Percentiles rank a stretch among this genome's conserved stretches.
Evolutionary conservation across 495 filamentous ascomycete genomes (phyloP).

Genomic region (Penicillium lagena): DNA sequence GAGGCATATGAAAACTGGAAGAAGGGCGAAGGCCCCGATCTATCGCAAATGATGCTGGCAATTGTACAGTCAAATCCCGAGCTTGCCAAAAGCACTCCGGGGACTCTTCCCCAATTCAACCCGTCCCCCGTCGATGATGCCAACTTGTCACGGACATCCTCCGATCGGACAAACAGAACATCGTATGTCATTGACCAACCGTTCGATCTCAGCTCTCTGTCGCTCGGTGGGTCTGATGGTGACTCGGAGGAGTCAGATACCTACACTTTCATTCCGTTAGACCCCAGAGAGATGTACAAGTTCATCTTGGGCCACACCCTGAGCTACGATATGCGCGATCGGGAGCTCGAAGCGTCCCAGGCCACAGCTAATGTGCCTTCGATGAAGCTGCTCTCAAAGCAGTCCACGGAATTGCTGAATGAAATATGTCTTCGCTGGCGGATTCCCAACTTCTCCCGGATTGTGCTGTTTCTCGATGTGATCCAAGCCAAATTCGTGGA

Average conservation of each 20-base stretch:
- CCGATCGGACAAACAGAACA: slow-evolving; percentile 34
- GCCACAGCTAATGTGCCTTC: slow-evolving; percentile 46
- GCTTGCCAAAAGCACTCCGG: slow-evolving; percentile 62
- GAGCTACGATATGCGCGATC: slow-evolving; percentile 58
- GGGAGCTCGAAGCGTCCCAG: slow-evolving; percentile 45
- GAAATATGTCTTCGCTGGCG: slow-evolving; percentile 88
- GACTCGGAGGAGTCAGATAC: slow-evolving; percentile 44
- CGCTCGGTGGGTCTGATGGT: slow-evolving; percentile 49
- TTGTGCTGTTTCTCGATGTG: slow-evolving; percentile 81
- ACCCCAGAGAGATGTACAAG: slow-evolving; percentile 75
- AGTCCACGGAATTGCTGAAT: slow-evolving; percentile 74
- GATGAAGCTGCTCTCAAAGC: slow-evolving; percentile 67
- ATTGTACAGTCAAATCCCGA: slow-evolving; percentile 85
- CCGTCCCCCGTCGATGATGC: slow-evolving; percentile 26
- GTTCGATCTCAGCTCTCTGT: slow-evolving; percentile 68
- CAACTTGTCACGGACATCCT: slow-evolving; percentile 52
- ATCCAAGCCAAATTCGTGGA: slow-evolving; percentile 78
- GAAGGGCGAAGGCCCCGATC: slow-evolving; percentile 70
- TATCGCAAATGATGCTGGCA: slow-evolving; percentile 87
- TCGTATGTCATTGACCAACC: slow-evolving; percentile 72
- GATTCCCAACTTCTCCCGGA: slow-evolving; percentile 73
- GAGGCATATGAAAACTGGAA: slow-evolving; percentile 90
- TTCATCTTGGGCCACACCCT: slow-evolving; percentile 70
- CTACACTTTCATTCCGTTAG: slow-evolving; percentile 85
- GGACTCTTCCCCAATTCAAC: slow-evolving; percentile 46